Conservation (phyloP, 352 stramenopile genomes). For the Salisapilia sapeloensis region DNA sequence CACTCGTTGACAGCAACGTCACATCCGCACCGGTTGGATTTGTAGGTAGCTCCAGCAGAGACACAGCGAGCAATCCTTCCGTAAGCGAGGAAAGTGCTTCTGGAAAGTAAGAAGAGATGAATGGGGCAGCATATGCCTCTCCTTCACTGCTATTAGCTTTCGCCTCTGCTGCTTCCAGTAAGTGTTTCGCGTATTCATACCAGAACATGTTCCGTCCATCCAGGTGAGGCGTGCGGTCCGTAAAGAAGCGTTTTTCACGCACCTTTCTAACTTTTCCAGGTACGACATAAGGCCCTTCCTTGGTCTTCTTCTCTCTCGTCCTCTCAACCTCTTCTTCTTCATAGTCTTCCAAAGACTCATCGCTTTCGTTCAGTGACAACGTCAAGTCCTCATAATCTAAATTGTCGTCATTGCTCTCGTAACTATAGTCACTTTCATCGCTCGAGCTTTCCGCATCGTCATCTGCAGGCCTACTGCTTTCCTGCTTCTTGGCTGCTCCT, state of each 20-base stretch:
- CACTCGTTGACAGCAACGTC: constrained; percentile 3
- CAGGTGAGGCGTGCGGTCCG: constrained; percentile 9
- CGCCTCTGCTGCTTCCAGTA: constrained; percentile 2
- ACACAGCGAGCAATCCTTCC: constrained; percentile 31
- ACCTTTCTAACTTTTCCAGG: constrained; percentile 25
- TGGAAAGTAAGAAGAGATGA: constrained; percentile 40
- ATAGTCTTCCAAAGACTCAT: too few species aligned
- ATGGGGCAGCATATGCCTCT: constrained; percentile 3
- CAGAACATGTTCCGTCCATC: constrained; percentile 33
- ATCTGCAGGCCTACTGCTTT: constrained; percentile 6
- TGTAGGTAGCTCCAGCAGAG: constrained; percentile 24
- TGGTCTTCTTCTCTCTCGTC: not conserved
- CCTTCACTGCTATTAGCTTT: too few species aligned
- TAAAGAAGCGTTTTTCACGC: constrained; percentile 19
- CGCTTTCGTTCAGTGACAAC: too few species aligned
- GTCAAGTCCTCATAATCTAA: constrained; percentile 3
- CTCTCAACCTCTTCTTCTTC: not conserved
- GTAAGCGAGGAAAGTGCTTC: constrained; percentile 20
- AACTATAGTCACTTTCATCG: constrained; percentile 2
- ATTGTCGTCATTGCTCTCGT: constrained; percentile 3
- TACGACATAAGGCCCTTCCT: constrained; percentile 11
- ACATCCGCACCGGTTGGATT: constrained; percentile 6
- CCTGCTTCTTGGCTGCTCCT: constrained; percentile 8
- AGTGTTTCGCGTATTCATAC: constrained; percentile 29
- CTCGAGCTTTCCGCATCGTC: constrained; percentile 1